These are phyloP conservation scores for Septoria petroselini DNA, from an alignment of 2,329 filamentous ascomycete species.

Conservation along the genomic window DNA sequence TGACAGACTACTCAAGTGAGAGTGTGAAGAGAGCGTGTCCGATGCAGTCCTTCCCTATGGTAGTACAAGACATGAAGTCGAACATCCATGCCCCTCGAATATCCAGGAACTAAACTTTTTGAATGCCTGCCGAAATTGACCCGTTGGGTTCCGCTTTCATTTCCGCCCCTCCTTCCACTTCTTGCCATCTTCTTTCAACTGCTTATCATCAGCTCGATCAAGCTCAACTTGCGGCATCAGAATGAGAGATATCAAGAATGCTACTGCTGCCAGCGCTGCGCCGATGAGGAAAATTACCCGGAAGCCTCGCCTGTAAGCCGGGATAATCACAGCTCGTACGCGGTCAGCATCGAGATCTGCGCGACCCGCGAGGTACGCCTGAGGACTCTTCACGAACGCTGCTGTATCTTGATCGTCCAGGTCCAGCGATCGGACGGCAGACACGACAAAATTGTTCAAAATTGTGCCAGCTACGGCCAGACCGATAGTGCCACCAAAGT, in stretches of 20 bases:
- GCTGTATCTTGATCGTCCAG: slow-evolving; percentile 14
- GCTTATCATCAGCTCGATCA: slow-evolving; percentile 21
- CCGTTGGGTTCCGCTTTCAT: not conserved
- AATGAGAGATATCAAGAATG: slow-evolving; percentile 36
- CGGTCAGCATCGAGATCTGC: slow-evolving; percentile 29
- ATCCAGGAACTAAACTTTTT: not conserved
- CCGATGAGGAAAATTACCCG: slow-evolving; percentile 43
- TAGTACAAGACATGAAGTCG: too few species aligned
- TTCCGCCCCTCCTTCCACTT: slow-evolving; percentile 13
- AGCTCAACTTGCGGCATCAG: slow-evolving; percentile 40
- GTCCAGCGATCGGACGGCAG: slow-evolving; percentile 12
- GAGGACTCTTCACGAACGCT: slow-evolving; percentile 18
- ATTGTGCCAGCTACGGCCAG: slow-evolving; percentile 21
- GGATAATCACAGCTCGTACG: slow-evolving; percentile 30
- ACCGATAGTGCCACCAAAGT: slow-evolving; percentile 43
- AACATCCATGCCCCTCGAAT: not conserved
- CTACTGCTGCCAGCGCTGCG: slow-evolving; percentile 38
- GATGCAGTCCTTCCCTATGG: too few species aligned
- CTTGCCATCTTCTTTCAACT: slow-evolving; percentile 22
- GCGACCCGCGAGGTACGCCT: slow-evolving; percentile 24
- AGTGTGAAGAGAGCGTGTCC: too few species aligned
- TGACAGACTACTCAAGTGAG: too few species aligned
- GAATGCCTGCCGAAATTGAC: not conserved
- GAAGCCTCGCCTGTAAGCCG: slow-evolving; percentile 42
- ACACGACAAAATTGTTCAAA: slow-evolving; percentile 20